Evolutionary conservation across 257 asterid species (phyloP), one percentile per base, ranked within the genome.

Genomic region (Solanum chaucha): DNA sequence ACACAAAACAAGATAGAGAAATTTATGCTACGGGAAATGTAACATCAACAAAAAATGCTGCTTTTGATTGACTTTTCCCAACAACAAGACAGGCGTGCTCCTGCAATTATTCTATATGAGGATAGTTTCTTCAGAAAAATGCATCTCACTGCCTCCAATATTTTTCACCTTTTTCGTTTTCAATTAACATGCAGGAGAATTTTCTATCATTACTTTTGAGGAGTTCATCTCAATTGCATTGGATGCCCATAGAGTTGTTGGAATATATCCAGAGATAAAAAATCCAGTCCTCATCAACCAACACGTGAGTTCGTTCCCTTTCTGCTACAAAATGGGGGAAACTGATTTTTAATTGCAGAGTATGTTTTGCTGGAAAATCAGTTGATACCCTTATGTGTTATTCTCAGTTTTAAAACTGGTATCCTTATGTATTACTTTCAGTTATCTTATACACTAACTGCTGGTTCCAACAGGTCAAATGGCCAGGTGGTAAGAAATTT

Each of bases 221-320:
- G 98, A 97, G 89, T 97, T 89, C 87, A 93, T 96, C 87, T 91
- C 96, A 35, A 93, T 97, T 86, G 99, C 99, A 58, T 87, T 96
- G 90, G 98, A 92, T 88, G 95, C 99, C 68, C 94, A 94, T 22
- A 89, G 99, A 92, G 93, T 94, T 19, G 99, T 97, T 32, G 99
- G 99, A 86, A 95, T 97, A 88, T 97, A 97, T 93, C 99, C 99
- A 24, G 99, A 97, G 94, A 96, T 97, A 28, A 96, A 97, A 92
- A 97, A 94, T 88, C 98, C 99, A 64, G 93, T 93, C 59, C 93
- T 95, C 65, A 93, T 97, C 89, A 97, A 96, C 92, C 95, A 97
- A 87, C 96, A 46, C 11, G 99, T 95, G 89, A 92, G 98, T 90
- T 77, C 74, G 77, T 83, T 64, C 41, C 86, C 86, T 80, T 89